Conservation (phyloP, 2,329 filamentous ascomycete genomes). For the Ciborinia camelliae region DNA sequence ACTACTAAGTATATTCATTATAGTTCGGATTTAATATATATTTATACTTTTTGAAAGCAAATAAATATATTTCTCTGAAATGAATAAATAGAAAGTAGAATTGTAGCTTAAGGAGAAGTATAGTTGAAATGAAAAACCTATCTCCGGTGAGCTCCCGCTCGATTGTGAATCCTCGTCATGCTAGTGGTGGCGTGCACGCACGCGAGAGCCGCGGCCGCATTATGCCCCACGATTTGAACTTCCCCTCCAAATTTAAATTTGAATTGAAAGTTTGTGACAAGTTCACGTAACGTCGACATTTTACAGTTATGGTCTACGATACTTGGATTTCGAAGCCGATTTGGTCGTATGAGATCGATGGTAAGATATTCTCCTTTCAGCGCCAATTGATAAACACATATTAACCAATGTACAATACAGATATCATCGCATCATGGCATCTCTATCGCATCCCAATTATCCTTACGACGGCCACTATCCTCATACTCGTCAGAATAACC, state of each 20-base stretch:
- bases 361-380: constrained; percentile 18
- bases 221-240: constrained; percentile 8
- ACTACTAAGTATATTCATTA: no score
- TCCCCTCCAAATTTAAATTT: constrained; percentile 17
- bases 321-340: constrained; percentile 23
- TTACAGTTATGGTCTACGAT: constrained; percentile 6
- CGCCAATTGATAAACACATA: background rate
- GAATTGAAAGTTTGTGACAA: background rate
- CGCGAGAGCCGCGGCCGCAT: constrained; percentile 5
- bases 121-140: no score
- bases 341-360: constrained; percentile 24
- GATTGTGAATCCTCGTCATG: background rate
- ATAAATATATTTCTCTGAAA: no score
- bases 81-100: background rate
- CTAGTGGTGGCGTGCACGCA: constrained; percentile 6
- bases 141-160: background rate
- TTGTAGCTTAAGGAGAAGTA: no score
- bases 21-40: no score
- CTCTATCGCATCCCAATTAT: constrained; percentile 45
- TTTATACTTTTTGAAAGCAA: no score
- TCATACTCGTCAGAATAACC: constrained; percentile 39
- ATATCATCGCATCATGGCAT: constrained; percentile 43
- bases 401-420: constrained; percentile 22
- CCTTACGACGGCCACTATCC: constrained; percentile 39
- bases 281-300: background rate